Percentiles rank a stretch among this genome's conserved stretches.
Evolutionary conservation across 108 stramenopile species (phyloP).

Genomic region (Aureococcus anophagefferens): DNA sequence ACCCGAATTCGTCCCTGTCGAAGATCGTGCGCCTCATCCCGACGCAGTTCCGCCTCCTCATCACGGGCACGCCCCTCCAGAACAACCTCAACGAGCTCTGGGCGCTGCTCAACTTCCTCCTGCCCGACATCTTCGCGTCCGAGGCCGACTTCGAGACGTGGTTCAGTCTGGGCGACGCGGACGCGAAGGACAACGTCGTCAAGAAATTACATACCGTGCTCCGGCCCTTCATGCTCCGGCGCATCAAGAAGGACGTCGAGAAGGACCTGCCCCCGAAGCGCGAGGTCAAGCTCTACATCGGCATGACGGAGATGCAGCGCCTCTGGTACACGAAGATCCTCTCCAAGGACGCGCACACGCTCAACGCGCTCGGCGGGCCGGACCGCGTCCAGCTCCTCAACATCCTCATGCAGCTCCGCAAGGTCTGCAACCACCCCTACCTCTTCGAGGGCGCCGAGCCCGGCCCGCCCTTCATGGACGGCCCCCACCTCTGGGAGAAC

Average conservation of each 20-base stretch:
- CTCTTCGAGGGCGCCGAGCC: constrained; percentile 67
- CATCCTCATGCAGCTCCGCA: constrained; percentile 81
- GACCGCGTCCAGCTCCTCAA: constrained; percentile 46
- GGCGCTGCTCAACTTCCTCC: constrained; percentile 76
- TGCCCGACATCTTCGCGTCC: constrained; percentile 61
- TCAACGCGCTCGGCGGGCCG: constrained; percentile 60
- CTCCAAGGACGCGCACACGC: constrained; percentile 55
- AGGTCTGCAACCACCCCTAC: constrained; percentile 82
- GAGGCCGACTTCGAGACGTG: constrained; percentile 61
- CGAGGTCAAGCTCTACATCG: constrained; percentile 90
- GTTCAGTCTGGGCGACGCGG: constrained; percentile 63
- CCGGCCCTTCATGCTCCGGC: constrained; percentile 32
- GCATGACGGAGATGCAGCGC: constrained; percentile 88
- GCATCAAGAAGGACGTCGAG: constrained; percentile 42
- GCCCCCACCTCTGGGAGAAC: constrained; percentile 40
- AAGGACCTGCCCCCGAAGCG: background rate
- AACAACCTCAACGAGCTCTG: constrained; percentile 78
- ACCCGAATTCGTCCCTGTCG: constrained; percentile 56
- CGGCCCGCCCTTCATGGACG: constrained; percentile 56
- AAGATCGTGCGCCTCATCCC: constrained; percentile 9
- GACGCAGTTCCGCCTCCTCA: constrained; percentile 30
- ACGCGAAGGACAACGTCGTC: constrained; percentile 66
- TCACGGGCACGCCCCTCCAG: constrained; percentile 78
- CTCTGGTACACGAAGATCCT: constrained; percentile 86
- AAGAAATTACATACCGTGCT: constrained; percentile 33